Conservation (phyloP, 2,329 filamentous ascomycete genomes). For the Phymatotrichopsis omnivora region DNA sequence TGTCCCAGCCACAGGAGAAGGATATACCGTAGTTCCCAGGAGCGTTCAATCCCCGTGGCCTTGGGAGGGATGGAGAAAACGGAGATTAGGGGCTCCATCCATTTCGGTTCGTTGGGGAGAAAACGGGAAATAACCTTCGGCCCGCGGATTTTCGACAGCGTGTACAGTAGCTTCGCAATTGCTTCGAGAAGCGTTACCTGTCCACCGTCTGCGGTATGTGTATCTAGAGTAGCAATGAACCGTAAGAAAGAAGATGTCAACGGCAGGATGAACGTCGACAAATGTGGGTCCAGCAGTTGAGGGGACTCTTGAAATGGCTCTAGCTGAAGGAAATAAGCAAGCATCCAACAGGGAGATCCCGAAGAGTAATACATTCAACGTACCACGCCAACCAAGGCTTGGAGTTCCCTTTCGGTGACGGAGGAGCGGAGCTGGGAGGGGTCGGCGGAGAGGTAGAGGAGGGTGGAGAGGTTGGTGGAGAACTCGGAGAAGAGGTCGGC, state of each 20-base stretch:
- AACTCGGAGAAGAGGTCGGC: constrained; percentile 48
- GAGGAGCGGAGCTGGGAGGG: too few species aligned
- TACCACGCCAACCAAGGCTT: constrained; percentile 7
- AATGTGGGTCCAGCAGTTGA: constrained; percentile 77
- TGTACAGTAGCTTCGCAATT: constrained; percentile 71
- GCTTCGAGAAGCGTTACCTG: constrained; percentile 51
- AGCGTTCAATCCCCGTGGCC: constrained; percentile 30
- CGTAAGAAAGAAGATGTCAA: constrained; percentile 64
- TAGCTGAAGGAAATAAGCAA: constrained; percentile 39
- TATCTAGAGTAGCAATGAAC: constrained; percentile 19
- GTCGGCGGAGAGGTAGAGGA: too few species aligned
- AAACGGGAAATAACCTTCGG: constrained; percentile 88
- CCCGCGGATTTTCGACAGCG: constrained; percentile 86
- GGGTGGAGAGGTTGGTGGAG: constrained; percentile 12
- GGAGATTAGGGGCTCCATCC: constrained; percentile 68
- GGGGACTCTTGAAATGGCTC: constrained; percentile 93
- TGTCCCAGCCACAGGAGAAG: constrained; percentile 81
- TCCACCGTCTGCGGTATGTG: constrained; percentile 13
- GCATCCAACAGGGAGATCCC: constrained; percentile 22
- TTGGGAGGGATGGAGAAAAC: constrained; percentile 46
- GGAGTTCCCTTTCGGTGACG: too few species aligned
- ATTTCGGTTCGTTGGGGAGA: constrained; percentile 76
- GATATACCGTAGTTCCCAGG: constrained; percentile 84
- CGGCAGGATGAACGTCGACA: constrained; percentile 63
- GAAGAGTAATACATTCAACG: too few species aligned